Conservation (phyloP, 345 rosid species). For the Carallia pectinifolia region DNA sequence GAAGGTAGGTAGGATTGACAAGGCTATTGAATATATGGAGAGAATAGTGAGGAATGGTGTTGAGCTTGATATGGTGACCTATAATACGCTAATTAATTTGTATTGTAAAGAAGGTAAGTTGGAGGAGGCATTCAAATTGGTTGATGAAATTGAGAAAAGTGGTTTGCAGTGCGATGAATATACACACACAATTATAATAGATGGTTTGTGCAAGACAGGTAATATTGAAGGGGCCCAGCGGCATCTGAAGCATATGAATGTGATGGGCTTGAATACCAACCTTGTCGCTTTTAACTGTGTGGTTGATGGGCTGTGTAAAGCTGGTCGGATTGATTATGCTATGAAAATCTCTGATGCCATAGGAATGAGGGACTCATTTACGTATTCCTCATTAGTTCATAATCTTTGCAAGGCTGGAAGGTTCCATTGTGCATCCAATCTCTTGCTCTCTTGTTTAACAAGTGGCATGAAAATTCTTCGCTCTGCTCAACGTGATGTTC, state of each 20-base stretch:
- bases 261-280: slow-evolving; percentile 43
- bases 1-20: slow-evolving; percentile 52
- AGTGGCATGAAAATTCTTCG: slow-evolving; percentile 59
- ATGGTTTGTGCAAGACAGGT: slow-evolving; percentile 64
- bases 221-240: slow-evolving; percentile 48
- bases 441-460: slow-evolving; percentile 58
- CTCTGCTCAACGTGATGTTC: slow-evolving; percentile 65
- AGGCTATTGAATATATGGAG: slow-evolving; percentile 47
- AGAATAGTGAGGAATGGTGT: slow-evolving; percentile 46
- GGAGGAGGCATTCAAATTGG: slow-evolving; percentile 49
- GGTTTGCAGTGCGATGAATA: slow-evolving; percentile 70
- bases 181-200: slow-evolving; percentile 73
- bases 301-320: slow-evolving; percentile 69
- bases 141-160: slow-evolving; percentile 52
- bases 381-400: slow-evolving; percentile 68
- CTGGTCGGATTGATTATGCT: slow-evolving; percentile 55
- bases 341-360: slow-evolving; percentile 55
- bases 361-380: slow-evolving; percentile 72
- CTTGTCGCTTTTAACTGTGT: slow-evolving; percentile 60
- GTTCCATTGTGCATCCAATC: slow-evolving; percentile 59
- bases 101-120: slow-evolving; percentile 56
- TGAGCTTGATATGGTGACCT: slow-evolving; percentile 65
- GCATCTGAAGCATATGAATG: slow-evolving; percentile 55
- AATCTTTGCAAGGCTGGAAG: slow-evolving; percentile 71
- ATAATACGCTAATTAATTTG: slow-evolving; percentile 66